Base-by-base conservation (phyloP, 1,139 yeast species). In the Geotrichum phurueaensis region DNA sequence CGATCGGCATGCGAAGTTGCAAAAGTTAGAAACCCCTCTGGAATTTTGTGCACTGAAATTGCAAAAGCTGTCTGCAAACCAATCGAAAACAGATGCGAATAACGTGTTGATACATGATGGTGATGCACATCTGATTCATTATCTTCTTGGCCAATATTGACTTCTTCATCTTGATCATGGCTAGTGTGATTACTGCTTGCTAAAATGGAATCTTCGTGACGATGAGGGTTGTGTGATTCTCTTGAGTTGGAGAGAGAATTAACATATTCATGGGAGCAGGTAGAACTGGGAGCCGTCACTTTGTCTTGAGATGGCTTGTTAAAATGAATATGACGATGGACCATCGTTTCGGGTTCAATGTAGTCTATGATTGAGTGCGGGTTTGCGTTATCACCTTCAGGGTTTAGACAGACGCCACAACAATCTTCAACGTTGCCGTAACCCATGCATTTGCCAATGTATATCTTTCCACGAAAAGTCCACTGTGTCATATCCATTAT, bases 41-140 rank as follows among this genome's bases (percentile, higher is more conserved):
- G 99, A 43, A 94, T 79, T 71, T 94, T 92, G 74, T 94, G 99
- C 49, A 94, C 76, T 0, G 96, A 83, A 47, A 94, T 84, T 0
- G 96, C 98, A 60, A 92, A 73, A 2, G 95, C 85, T 0, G 98
- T 94, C 73, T 94, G 97, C 33, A 92, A 73, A 3, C 97, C 97
- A 61, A 94, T 90, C 15, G 96, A 83, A 31, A 92, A 75, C 23
- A 94, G 76, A 63, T 90, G 81, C 0, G 96, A 86, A 20, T 87
- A 76, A 1, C 95, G 90, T 0, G 96, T 86, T 59, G 84, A 84
- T 13, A 89, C 81, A 69, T 88, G 92, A 69, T 89, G 96, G 69
- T 88, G 96, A 67, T 89, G 96, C 65, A 78, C 82, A 51, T 60
- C 59, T 27, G 59, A 63, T 10, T 64, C 66, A 15, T 60, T 58